phyloP scores from a whole-genome alignment of 805 yeast genomes.

The Lachancea waltii region DNA sequence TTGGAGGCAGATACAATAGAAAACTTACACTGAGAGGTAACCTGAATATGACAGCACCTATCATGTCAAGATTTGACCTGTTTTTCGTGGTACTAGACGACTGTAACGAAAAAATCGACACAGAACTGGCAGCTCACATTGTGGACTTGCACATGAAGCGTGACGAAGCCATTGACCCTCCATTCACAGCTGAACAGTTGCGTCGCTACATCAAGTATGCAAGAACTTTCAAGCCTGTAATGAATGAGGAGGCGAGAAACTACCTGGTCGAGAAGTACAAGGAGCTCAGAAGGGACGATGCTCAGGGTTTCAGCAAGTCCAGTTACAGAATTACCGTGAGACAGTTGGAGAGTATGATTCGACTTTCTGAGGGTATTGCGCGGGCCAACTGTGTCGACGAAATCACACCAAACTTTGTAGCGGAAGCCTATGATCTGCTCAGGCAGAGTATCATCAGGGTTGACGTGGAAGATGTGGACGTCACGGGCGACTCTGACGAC shows the following conservation, averaged over 20 bases:
- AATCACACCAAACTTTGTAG: conserved; percentile 76
- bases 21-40: conserved; percentile 79
- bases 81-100: conserved; percentile 94
- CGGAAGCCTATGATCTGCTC: conserved; percentile 86
- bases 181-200: conserved; percentile 81
- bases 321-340: conserved; percentile 95
- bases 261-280: conserved; percentile 72
- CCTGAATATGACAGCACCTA: conserved; percentile 94
- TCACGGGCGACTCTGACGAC: conserved; percentile 56
- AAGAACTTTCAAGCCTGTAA: conserved; percentile 81
- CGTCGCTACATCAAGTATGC: conserved; percentile 88
- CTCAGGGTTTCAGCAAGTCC: conserved; percentile 72
- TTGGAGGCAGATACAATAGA: conserved; percentile 93
- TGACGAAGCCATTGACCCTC: conserved; percentile 86
- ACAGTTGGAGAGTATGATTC: conserved; percentile 89
- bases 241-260: conserved; percentile 76
- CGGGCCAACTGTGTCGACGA: conserved; percentile 92
- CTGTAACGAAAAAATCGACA: conserved; percentile 84
- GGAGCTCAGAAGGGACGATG: conserved; percentile 81
- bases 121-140: conserved; percentile 85
- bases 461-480: conserved; percentile 85
- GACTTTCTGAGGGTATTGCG: conserved; percentile 94
- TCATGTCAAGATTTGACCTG: conserved; percentile 95
- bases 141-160: conserved; percentile 86
- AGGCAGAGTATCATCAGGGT: conserved; percentile 90